Percentiles rank a stretch among this genome's conserved stretches.
Evolutionary conservation across 805 yeast species (phyloP).

Genomic region (Brettanomyces nanus): DNA sequence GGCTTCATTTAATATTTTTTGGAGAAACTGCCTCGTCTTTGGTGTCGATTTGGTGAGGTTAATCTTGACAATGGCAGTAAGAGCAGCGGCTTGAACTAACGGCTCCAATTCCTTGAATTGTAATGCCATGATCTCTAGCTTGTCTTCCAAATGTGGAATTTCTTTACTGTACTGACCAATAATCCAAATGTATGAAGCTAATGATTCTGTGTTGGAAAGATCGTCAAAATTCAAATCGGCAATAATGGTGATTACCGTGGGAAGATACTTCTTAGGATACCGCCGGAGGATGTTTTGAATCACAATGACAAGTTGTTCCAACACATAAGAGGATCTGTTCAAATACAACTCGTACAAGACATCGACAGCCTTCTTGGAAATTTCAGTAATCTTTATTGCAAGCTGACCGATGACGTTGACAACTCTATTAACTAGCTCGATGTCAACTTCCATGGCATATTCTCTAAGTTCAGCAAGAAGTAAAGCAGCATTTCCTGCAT

Average conservation of each 20-base stretch:
- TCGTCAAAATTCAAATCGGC: slow-evolving; percentile 37
- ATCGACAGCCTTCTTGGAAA: slow-evolving; percentile 52
- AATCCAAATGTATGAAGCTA: slow-evolving; percentile 59
- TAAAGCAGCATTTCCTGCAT: slow-evolving; percentile 47
- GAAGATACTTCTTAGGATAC: slow-evolving; percentile 45
- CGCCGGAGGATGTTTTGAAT: slow-evolving; percentile 61
- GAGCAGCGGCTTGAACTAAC: slow-evolving; percentile 47
- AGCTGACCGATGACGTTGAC: slow-evolving; percentile 63
- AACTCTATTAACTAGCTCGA: slow-evolving; percentile 61
- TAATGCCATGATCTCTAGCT: slow-evolving; percentile 38
- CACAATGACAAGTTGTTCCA: slow-evolving; percentile 54
- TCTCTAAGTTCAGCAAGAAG: slow-evolving; percentile 67
- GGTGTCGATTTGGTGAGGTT: slow-evolving; percentile 28
- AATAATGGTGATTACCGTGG: slow-evolving; percentile 48
- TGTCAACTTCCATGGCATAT: slow-evolving; percentile 80
- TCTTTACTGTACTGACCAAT: slow-evolving; percentile 63
- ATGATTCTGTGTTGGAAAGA: slow-evolving; percentile 40
- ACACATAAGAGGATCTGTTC: slow-evolving; percentile 52
- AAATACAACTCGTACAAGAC: slow-evolving; percentile 49
- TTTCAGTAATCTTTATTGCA: slow-evolving; percentile 52
- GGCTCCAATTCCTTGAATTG: slow-evolving; percentile 54
- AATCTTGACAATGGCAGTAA: slow-evolving; percentile 57
- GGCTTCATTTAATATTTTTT: slow-evolving; percentile 50
- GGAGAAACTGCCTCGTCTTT: slow-evolving; percentile 36
- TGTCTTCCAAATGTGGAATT: slow-evolving; percentile 43